Base-by-base conservation (phyloP, 2,329 filamentous ascomycete species). In the Calycina herbarum region DNA sequence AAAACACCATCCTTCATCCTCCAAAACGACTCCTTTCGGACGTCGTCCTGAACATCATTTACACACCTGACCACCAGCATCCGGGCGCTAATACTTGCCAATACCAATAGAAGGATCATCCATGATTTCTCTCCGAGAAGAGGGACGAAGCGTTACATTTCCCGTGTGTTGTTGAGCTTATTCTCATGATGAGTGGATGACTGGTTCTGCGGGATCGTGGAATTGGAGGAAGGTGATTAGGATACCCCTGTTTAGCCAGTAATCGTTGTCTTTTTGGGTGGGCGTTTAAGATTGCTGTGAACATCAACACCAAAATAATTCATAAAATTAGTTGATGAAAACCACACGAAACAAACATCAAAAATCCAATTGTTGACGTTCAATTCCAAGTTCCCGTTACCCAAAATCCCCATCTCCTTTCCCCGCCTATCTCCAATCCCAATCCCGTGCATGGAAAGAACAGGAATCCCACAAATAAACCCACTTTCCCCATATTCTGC, bases 211-310 rank as follows among this genome's bases (percentile, higher is more conserved):
- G 11, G 5, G 5, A 24, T 20, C 29, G 27, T 54, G 48, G 45
- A 51, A 11, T 11, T 31, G 8, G 38, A 51, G 11, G 24, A 27
- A 56, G 48, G 59, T 54, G 59, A 61, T 61, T 17, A 20, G 48
- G 13, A 6, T 20, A 54, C 59, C 59, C 40, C 59, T 51, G 59
- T 51, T 45, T 31, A 48, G 27, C 59, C 29, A 51, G 24, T 61
- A 17, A 33, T 24, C n/a, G 13, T 40, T 20, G 20, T 20, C 20
- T 40, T 40, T 38, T 11, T 13, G 35, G 35, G 35, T 38, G 10
- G 38, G 38, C 38, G 38, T 40, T 20, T 11, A 40, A 40, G 38
- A 40, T 40, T 38, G 20, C 6, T 7, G 8, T 45, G 10, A 24
- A 27, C 20, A 13, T 11, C 48, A 13, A 51, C 48, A 11, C 48